Percentiles rank a stretch among this genome's conserved stretches.
phyloP scores from a whole-genome alignment of 495 filamentous ascomycete species.

The Hyphodiscus hymeniophilus region DNA sequence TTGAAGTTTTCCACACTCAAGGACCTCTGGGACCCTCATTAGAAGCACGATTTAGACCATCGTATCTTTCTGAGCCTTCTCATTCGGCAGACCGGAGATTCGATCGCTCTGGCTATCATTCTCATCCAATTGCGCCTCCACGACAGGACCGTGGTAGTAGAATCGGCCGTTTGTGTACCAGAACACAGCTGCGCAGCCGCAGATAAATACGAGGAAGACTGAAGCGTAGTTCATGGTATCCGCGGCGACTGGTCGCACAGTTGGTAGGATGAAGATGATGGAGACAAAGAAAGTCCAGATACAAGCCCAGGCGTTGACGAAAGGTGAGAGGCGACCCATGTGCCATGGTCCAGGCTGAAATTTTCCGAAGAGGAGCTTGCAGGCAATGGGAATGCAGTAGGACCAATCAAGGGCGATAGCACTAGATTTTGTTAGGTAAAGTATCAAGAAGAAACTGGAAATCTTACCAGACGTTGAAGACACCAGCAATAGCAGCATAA shows the following conservation, averaged over 20 bases:
- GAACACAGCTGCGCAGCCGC: constrained; percentile 35
- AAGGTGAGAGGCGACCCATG: constrained; percentile 37
- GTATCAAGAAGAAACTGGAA: not conserved
- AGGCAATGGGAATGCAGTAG: constrained; percentile 54
- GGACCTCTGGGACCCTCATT: too few species aligned
- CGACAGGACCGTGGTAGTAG: constrained; percentile 45
- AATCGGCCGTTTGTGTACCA: constrained; percentile 41
- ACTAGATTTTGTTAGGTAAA: not conserved
- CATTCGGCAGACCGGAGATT: not conserved
- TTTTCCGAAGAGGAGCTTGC: constrained; percentile 47
- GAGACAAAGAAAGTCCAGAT: constrained; percentile 53
- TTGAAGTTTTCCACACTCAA: too few species aligned
- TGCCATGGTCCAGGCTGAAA: constrained; percentile 56
- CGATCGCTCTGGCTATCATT: not conserved
- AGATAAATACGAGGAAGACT: constrained; percentile 36
- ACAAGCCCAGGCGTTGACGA: constrained; percentile 45
- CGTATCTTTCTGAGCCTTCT: too few species aligned
- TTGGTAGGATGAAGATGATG: constrained; percentile 55
- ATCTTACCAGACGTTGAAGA: constrained; percentile 51
- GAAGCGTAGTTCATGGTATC: constrained; percentile 25
- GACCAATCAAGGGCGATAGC: constrained; percentile 56
- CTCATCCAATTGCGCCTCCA: constrained; percentile 31
- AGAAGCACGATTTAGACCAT: too few species aligned
- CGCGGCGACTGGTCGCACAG: constrained; percentile 40
- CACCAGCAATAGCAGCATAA: constrained; percentile 50